Base-by-base conservation (phyloP, 495 filamentous ascomycete species). In the Polyplosphaeria fusca region DNA sequence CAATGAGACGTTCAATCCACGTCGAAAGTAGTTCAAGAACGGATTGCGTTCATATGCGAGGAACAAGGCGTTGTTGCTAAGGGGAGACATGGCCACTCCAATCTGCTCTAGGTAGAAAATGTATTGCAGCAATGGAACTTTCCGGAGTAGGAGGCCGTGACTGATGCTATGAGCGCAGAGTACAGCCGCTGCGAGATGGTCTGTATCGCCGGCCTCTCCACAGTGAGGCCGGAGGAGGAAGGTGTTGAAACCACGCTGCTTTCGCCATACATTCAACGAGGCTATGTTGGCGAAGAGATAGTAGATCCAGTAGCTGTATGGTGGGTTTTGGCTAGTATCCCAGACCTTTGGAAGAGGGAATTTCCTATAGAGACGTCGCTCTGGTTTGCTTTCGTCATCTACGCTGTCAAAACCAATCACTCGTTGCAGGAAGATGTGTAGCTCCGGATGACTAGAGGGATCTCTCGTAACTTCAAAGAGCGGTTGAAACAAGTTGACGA, bases 231-330 rank as follows among this genome's bases (percentile, higher is more conserved):
- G 83, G 23, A 98, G 77, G 25, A 95, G 75, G 68, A 98, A 96
- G 0, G 92, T 97, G 67, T 95, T 97, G 78, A 97, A 96, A 3
- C 91, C 89, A 20, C 91, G 83, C 57, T 85, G 83, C 64, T 92
- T 92, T 14, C 93, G 82, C 87, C 86, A 96, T 43, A 82, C 77
- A 69, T 98, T 98, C 62, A 98, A 79, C 13, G 93, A 95, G 1
- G 87, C 81, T 68, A 95, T 89, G 69, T 98, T 98, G 37, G 94
- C 82, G 66, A 90, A 98, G 48, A 98, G 82, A 67, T 95, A 91
- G 73, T 97, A 98, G 60, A 98, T 85, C 93, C 93, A 98, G 72
- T 98, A 97, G 68, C 85, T 96, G 73, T 98, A 98, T 1, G 94
- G 93, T 22, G 93, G 94, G 68, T 98, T 97, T 67, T 97, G 89